Evolutionary conservation across 140 eudicot species (phyloP), one percentile per base, ranked within the genome.

Genomic region (Cichorium intybus): DNA sequence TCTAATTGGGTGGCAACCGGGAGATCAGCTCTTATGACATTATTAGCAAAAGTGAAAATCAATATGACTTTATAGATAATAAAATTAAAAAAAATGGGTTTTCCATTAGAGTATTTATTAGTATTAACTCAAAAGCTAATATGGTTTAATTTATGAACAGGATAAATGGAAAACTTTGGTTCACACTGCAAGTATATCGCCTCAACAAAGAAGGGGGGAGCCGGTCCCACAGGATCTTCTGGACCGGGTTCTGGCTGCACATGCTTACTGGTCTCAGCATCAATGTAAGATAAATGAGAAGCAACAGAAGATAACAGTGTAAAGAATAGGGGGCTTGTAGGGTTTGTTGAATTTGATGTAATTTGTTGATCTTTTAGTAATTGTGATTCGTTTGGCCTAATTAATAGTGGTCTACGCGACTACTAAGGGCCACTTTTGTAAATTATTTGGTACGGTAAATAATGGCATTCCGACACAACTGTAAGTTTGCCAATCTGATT

Each of bases 81-180:
- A 29, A 3, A 23, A 0, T 55, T 39, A 69, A n/a, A 18, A 15
- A 28, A 46, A 11, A 8, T 4, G 47, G 0, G 3, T 11, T n/a
- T n/a, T n/a, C n/a, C n/a, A n/a, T n/a, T n/a, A n/a, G n/a, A n/a
- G n/a, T n/a, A n/a, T n/a, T n/a, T n/a, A n/a, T n/a, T n/a, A n/a
- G n/a, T n/a, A n/a, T n/a, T n/a, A n/a, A n/a, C n/a, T n/a, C n/a
- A 10, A 17, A 11, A 28, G 10, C 50, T 56, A 35, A 26, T 58
- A 18, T 67, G 11, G 8, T 55, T 23, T 55, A 17, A 60, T 39
- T 18, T 16, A 37, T 59, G 47, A 53, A 28, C 85, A 93, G 99
- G 99, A 93, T 76, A 93, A 93, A 75, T 93, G 99, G 99, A 93
- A 93, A 73, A 93, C 99, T 10, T 72, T 93, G 82, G 99, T 93